phyloP scores from a whole-genome alignment of 768 basidiomycete species.

The Strobilomyces dryophilus region DNA sequence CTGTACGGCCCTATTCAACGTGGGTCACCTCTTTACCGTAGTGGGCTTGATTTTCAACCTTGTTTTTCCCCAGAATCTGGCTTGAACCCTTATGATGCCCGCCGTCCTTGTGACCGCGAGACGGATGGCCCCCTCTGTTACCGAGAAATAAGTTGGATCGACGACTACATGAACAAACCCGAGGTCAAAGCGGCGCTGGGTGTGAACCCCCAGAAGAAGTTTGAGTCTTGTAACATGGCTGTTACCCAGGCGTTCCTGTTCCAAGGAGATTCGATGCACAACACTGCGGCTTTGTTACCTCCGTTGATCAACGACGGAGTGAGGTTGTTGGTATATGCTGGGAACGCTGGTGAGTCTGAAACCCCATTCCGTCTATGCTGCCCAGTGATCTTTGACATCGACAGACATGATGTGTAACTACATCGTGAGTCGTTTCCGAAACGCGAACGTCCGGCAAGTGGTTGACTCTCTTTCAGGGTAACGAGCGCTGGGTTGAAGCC shows the following conservation, averaged over 20 bases:
- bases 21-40: conserved; percentile 31
- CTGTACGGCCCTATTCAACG: conserved; percentile 68
- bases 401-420: conserved; percentile 87
- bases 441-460: background rate
- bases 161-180: conserved; percentile 79
- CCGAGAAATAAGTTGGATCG: conserved; percentile 80
- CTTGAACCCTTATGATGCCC: conserved; percentile 87
- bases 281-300: conserved; percentile 74
- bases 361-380: background rate
- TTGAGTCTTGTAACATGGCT: conserved; percentile 71
- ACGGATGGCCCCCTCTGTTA: conserved; percentile 77
- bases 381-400: conserved; percentile 8
- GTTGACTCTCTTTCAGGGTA: conserved; percentile 45
- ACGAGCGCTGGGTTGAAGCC: conserved; percentile 68
- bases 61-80: conserved; percentile 48
- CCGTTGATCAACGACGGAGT: conserved; percentile 81
- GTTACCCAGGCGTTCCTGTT: conserved; percentile 77
- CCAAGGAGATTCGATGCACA: conserved; percentile 85
- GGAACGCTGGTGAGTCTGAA: conserved; percentile 60
- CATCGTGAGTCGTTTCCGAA: conserved; percentile 40
- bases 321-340: conserved; percentile 85
- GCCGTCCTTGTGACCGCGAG: conserved; percentile 64
- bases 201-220: conserved; percentile 53
- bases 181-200: conserved; percentile 78
- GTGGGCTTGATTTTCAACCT: background rate